Base-by-base conservation (phyloP, 345 rosid genomes). In the Lepidium didymum region DNA sequence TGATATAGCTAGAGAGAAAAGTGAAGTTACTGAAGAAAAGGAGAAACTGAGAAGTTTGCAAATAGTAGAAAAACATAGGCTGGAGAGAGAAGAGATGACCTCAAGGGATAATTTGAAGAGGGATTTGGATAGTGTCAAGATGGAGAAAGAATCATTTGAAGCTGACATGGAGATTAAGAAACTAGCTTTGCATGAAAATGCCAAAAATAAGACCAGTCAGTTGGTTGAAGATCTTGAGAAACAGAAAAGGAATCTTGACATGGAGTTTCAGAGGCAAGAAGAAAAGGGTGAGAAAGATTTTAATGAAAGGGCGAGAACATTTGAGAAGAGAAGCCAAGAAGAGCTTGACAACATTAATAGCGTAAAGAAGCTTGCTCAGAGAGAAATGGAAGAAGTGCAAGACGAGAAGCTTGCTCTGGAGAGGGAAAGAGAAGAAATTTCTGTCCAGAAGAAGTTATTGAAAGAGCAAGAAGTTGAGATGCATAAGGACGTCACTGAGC, bases 71-170 rank as follows among this genome's bases (percentile, higher is more conserved):
- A 79, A 81, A 47, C 81, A 82, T 81, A 84, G 84, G 59, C 67
- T 91, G 51, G 72, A 78, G 69, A 76, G 73, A 73, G 82, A 84
- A 81, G 85, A 84, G 75, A 52, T 73, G 50, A 70, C 77, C n/a
- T 64, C 70, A 54, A 78, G 63, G 75, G 81, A 83, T 73, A 45
- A 68, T 74, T 41, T 69, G 63, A 75, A 62, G 72, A 79, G 68
- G 38, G 86, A 88, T 77, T 60, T 78, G 73, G 87, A 86, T 77
- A 78, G 73, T 53, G 50, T 83, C 46, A 82, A 69, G 69, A 46
- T 80, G 74, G 85, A 85, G 79, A 89, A 83, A 75, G 89, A 89
- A 79, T 82, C 83, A 43, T 79, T 88, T 72, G 88, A 82, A 75
- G 83, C 80, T 1, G 73, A 69, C 74, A 82, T 79, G 82, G 80